phyloP scores from a whole-genome alignment of 108 stramenopile species.

The Cylindrotheca closterium region DNA sequence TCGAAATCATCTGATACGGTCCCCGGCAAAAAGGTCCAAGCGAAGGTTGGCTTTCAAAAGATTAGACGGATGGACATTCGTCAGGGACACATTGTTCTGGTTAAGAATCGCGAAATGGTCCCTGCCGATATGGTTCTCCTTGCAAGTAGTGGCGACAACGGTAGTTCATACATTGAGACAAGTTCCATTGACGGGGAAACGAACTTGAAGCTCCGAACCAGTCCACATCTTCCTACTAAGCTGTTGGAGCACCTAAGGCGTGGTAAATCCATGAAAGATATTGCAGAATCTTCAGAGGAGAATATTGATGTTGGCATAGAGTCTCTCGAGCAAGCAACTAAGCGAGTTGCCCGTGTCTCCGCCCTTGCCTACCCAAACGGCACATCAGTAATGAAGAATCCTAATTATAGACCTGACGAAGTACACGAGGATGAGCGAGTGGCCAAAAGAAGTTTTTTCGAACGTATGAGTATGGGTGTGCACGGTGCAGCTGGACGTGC shows the following conservation, averaged over 20 bases:
- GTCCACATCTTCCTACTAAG: conserved; percentile 59
- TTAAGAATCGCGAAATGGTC: conserved; percentile 89
- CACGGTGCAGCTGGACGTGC: not conserved
- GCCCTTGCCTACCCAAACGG: conserved; percentile 64
- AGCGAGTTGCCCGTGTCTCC: conserved; percentile 68
- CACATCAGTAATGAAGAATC: conserved; percentile 48
- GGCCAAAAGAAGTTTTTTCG: conserved; percentile 10
- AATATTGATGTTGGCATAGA: conserved; percentile 37
- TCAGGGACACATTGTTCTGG: conserved; percentile 89
- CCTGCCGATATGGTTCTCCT: conserved; percentile 94
- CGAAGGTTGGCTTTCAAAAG: conserved; percentile 64
- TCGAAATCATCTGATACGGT: conserved; percentile 13
- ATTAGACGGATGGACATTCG: conserved; percentile 75
- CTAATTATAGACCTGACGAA: conserved; percentile 27
- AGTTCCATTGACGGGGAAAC: conserved; percentile 98
- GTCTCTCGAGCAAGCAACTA: conserved; percentile 63
- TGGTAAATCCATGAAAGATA: conserved; percentile 25
- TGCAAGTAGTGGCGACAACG: conserved; percentile 79
- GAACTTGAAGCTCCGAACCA: conserved; percentile 89
- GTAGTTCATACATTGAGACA: conserved; percentile 93
- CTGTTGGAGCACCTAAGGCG: conserved; percentile 18
- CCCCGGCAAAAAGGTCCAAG: not conserved
- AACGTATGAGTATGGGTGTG: not conserved
- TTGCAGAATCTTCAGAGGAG: conserved; percentile 18
- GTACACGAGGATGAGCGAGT: not conserved